Evolutionary conservation across 1,139 yeast species (phyloP), one percentile per base, ranked within the genome.

Genomic region (Debaryomycetaceae sp.): DNA sequence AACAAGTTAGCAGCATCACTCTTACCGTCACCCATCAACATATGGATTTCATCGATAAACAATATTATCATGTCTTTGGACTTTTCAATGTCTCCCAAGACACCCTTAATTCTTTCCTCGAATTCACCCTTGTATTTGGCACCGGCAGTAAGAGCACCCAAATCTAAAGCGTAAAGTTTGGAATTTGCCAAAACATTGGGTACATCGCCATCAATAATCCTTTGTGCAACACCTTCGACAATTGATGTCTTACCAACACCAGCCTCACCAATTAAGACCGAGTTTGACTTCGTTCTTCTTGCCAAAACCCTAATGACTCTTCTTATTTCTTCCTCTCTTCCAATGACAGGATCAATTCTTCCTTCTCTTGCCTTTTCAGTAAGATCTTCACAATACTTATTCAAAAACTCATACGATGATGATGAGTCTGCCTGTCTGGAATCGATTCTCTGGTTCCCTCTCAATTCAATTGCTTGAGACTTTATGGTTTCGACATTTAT

Each of bases 241-340:
- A 92, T 91, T 16, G 96, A 87, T 30, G 98, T 94, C 68, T 92
- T 92, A 74, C 99, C 99, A 39, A 92, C 97, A 79, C 99, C 99
- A 28, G 98, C 96, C 57, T 92, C 98, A 74, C 99, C 99, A 56
- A 92, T 88, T 49, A 92, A 71, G 50, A 95, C 92, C 11, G 98
- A 96, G 58, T 94, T 94, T 4, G 97, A 89, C 67, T 92, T 92
- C 28, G 96, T 87, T 67, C 98, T 81, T 70, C 98, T 83, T 14
- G 98, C 92, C 47, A 92, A 73, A 5, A 94, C 96, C 47, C 98
- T 78, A 46, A 92, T 91, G 33, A 96, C 89, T 51, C 98, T 76
- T 66, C 98, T 79, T 50, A 94, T 92, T 66, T 92, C 98, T 62
- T 92, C 98, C 63, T 92, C 98, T 68, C 99, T 83, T 40, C 99